phyloP scores from a whole-genome alignment of 345 rosid genomes.

The Gossypium arboreum region DNA sequence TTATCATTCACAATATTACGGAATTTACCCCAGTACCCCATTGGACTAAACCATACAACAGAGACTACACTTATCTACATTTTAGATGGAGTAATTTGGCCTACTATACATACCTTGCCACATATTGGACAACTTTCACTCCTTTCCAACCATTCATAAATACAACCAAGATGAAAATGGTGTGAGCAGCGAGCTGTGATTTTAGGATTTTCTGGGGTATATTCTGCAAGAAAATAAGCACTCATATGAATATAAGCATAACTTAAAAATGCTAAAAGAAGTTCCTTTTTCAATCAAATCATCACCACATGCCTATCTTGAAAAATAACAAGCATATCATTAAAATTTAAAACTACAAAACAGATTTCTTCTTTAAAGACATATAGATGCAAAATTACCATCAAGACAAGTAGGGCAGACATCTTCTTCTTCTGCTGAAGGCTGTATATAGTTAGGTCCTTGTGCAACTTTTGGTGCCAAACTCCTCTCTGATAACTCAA shows the following conservation, averaged over 20 bases:
- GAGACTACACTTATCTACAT: not conserved
- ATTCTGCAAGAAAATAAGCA: constrained; percentile 42
- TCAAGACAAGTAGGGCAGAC: constrained; percentile 74
- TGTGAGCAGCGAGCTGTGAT: constrained; percentile 53
- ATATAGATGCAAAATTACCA: constrained; percentile 32
- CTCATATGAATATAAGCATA: not conserved
- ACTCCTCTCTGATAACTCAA: constrained; percentile 38
- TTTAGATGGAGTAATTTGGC: not conserved
- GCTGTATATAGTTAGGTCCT: constrained; percentile 29
- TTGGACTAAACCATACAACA: not conserved
- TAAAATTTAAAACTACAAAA: not conserved
- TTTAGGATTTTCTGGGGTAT: constrained; percentile 61
- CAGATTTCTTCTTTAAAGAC: not conserved
- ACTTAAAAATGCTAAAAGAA: not conserved
- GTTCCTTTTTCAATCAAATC: not conserved
- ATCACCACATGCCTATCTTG: no score
- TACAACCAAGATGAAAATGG: constrained; percentile 73
- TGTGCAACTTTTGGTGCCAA: constrained; percentile 28
- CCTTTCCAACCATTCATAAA: constrained; percentile 79
- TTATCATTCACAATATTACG: not conserved
- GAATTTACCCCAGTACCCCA: not conserved
- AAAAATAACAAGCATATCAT: not conserved
- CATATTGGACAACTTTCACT: constrained; percentile 72
- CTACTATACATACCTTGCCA: constrained; percentile 51
- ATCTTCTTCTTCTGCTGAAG: constrained; percentile 56